Evolutionary conservation across 2,329 filamentous ascomycete species (phyloP).

Genomic region (Parafenestella ontariensis): DNA sequence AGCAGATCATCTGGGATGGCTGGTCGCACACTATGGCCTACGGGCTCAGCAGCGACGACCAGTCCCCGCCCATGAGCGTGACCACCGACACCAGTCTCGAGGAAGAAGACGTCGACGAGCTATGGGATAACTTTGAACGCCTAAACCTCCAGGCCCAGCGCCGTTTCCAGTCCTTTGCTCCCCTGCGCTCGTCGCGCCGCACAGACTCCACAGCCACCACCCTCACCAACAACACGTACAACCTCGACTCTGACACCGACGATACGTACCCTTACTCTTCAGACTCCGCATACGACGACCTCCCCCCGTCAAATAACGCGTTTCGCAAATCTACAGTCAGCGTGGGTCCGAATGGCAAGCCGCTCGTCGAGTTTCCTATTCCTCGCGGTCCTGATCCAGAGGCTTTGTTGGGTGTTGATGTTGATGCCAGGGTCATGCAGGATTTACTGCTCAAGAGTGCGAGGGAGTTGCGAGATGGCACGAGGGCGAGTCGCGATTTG

Average conservation of each 20-base stretch:
- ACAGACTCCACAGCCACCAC: slow-evolving; percentile 27
- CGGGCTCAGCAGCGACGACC: slow-evolving; percentile 38
- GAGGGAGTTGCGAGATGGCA: slow-evolving; percentile 40
- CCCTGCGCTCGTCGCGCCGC: slow-evolving; percentile 22
- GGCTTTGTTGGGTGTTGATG: slow-evolving; percentile 26
- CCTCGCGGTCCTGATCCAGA: slow-evolving; percentile 40
- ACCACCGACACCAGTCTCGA: slow-evolving; percentile 41
- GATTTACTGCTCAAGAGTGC: slow-evolving; percentile 40
- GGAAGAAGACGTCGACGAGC: slow-evolving; percentile 46
- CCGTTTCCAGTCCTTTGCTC: slow-evolving; percentile 18
- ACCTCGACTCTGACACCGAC: slow-evolving; percentile 30
- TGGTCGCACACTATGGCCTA: slow-evolving; percentile 46
- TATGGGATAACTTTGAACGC: slow-evolving; percentile 44
- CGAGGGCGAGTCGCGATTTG: slow-evolving; percentile 38
- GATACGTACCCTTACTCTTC: slow-evolving; percentile 32
- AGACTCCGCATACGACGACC: slow-evolving; percentile 27
- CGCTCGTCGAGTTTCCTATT: slow-evolving; percentile 44
- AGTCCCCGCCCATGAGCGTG: slow-evolving; percentile 40
- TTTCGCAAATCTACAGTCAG: slow-evolving; percentile 31
- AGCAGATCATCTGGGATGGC: slow-evolving; percentile 40
- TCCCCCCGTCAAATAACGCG: slow-evolving; percentile 7
- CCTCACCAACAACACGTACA: slow-evolving; percentile 2
- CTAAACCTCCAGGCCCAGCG: slow-evolving; percentile 19
- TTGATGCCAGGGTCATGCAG: slow-evolving; percentile 26
- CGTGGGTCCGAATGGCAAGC: slow-evolving; percentile 41